Base-by-base conservation (phyloP, 2,329 filamentous ascomycete genomes). In the Calonectria pseudoturangicola region DNA sequence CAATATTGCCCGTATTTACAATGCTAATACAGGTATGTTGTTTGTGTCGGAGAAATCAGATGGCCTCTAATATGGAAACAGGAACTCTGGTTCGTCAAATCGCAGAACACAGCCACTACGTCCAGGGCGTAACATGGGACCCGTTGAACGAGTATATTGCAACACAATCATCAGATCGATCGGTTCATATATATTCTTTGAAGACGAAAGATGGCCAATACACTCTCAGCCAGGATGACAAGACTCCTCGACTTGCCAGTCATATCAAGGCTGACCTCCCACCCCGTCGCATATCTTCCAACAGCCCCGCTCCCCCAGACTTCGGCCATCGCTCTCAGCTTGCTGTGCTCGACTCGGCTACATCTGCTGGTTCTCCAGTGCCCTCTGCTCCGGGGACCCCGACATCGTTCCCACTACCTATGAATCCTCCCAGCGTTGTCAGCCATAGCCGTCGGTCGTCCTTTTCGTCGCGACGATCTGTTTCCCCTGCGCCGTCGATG, bases 111-210 rank as follows among this genome's bases (percentile, higher is more conserved):
- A 98, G 95, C 80, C 97, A 99, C 84, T 99, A 98, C 83, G 97
- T 99, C 21, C 97, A 99, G 85, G 97, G 97, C 60, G 97, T 99
- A 9, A 94, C 97, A 5, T 99, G 97, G 97, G 97, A 99, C 86
- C 97, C 97, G 28, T 86, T 98, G 69, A 98, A 98, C 85, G 97
- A 99, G 86, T 99, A 96, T 83, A 96, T 99, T 73, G 97, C 97
- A 45, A 99, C 97, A 1, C 97, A 99, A 83, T 99, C 97, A 8
- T 99, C 97, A 6, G 97, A 99, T 85, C 93, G 97, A 82, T 98
- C 97, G 2, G 96, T 98, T 16, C 97, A 99, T 84, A 97, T 99
- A 77, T 99, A 99, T 86, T 96, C 94, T 0, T 87, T 99, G 75
- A 98, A 95, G 87, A 98, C 94, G 27, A 99, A 98, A 82, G 97